Conservation (phyloP, 2,329 filamentous ascomycete species). For the Ophiostoma fasciatum region DNA sequence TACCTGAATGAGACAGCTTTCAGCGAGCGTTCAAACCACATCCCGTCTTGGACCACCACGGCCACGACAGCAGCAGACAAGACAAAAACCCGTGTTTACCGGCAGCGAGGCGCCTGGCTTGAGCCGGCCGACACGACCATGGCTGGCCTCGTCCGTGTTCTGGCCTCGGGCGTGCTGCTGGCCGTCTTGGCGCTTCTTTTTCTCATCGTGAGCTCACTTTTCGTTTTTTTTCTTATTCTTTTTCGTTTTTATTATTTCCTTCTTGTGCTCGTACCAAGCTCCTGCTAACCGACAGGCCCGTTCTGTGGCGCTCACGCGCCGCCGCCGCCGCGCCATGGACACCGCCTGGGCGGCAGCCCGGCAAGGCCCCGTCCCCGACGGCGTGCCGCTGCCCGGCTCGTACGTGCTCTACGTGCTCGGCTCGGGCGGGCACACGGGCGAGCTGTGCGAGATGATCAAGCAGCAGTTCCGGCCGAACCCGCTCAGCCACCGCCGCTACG, state of each 20-base stretch:
- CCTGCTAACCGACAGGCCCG: no score
- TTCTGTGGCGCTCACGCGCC: constrained; percentile 1
- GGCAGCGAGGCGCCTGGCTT: background rate
- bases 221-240: background rate
- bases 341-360: constrained; percentile 5
- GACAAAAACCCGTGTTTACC: no score
- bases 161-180: background rate
- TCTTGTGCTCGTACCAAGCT: no score
- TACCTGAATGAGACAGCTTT: no score
- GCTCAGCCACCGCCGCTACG: constrained; percentile 59
- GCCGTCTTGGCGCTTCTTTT: background rate
- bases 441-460: constrained; percentile 77
- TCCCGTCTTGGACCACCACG: background rate
- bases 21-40: background rate
- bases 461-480: constrained; percentile 35
- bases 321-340: constrained; percentile 2
- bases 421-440: constrained; percentile 85
- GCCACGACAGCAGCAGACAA: background rate
- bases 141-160: background rate
- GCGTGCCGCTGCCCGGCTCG: constrained; percentile 15
- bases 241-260: no score
- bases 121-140: background rate
- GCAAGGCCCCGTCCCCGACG: constrained; percentile 8
- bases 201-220: background rate
- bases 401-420: constrained; percentile 74